Evolutionary conservation across 768 basidiomycete species (phyloP).

Genomic region (Termitomyces eurrhizus): DNA sequence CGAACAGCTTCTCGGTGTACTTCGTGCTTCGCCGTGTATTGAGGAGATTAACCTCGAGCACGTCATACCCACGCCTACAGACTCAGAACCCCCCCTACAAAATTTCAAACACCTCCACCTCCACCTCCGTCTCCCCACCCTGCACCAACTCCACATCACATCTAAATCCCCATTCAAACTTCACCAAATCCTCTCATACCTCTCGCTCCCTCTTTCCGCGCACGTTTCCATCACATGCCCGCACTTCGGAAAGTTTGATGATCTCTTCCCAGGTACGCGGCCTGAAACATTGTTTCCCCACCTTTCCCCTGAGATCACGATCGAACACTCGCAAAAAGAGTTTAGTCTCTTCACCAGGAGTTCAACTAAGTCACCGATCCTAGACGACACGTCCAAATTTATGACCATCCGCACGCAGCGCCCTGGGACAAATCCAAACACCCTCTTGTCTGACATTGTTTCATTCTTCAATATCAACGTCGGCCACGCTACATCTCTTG

Average conservation of each 20-base stretch:
- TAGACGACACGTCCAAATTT: neutral
- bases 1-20: constrained; percentile 28
- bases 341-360: constrained; percentile 40
- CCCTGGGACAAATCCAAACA: neutral
- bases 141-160: neutral
- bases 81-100: neutral
- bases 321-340: constrained; percentile 28
- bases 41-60: constrained; percentile 29
- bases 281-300: neutral
- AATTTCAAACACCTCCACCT: neutral
- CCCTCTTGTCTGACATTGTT: neutral
- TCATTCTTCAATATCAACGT: neutral
- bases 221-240: neutral
- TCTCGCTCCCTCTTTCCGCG: neutral
- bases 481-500: neutral
- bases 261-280: neutral
- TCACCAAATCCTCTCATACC: neutral
- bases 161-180: neutral
- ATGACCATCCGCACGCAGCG: neutral
- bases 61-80: constrained; percentile 17
- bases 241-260: neutral
- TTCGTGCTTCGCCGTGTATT: constrained; percentile 29
- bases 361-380: neutral
- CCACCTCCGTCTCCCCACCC: neutral
- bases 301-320: neutral